Base-by-base conservation (phyloP, 768 basidiomycete genomes). In the Tricholoma flavovirens region DNA sequence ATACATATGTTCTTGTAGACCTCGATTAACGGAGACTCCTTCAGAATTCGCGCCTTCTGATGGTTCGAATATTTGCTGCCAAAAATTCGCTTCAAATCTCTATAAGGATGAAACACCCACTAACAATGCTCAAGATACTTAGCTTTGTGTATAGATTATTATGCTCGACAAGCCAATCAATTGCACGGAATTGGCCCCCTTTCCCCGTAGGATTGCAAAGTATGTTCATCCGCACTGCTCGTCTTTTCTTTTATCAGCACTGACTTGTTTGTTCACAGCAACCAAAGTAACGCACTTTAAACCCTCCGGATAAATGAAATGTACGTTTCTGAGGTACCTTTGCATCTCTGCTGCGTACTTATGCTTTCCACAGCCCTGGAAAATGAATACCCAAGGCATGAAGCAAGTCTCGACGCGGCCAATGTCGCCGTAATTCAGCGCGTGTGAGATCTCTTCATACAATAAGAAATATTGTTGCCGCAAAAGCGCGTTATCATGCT, bases 71-170 rank as follows among this genome's bases (percentile, higher is more conserved):
- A 66, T 7, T 67, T 65, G 0, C 74, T 73, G 1, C 68, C 69
- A 58, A 75, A 69, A 1, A 72, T 69, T 0, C 63, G 55, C 71
- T 73, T 49, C 32, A 6, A 51, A 35, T 49, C 32, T 35, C 26
- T 49, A 32, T 30, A 49, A 49, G 49, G 49, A 8, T 26, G 26
- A 14, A 49, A 21, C 15, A 17, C 17, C 42, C 24, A 10, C 11
- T 15, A 3, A 38, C 5, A 4, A 19, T 10, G 33, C 15, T 29
- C 12, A 19, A 17, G 46, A 30, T 42, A 49, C 66, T 56, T 17
- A 75, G 75, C 64, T 77, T 79, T 5, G 67, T 75, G n/a, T 69
- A 75, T 1, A 77, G 65, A 55, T 79, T 78, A 29, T 76, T 71
- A 2, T 71, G 62, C 55, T 80, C 75, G 1, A 75, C 61, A 7